Evolutionary conservation across 306 rosid species (phyloP).

Genomic region (Trichosanthes cucumerina): DNA sequence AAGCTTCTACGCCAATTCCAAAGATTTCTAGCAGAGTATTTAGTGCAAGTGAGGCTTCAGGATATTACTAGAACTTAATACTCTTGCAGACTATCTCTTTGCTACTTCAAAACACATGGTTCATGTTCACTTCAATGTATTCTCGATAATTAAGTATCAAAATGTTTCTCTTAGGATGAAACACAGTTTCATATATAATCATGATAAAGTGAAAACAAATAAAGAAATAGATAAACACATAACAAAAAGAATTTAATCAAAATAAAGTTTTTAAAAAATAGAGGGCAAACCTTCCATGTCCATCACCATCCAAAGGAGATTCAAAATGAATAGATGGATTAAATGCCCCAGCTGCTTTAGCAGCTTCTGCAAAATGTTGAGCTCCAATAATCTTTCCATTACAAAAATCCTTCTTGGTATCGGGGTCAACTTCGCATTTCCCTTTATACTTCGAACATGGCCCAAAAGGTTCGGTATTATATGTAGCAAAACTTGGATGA

Average conservation of each 20-base stretch:
- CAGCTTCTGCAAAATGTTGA: constrained; percentile 96
- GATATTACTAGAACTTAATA: neutral
- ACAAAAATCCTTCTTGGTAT: constrained; percentile 73
- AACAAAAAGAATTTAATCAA: neutral
- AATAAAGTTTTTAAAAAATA: constrained; percentile 3
- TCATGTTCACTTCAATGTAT: neutral
- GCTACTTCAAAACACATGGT: neutral
- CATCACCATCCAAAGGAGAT: constrained; percentile 97
- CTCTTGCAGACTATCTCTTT: neutral
- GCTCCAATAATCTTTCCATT: constrained; percentile 99
- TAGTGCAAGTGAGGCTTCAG: neutral
- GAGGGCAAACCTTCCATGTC: constrained; percentile 86
- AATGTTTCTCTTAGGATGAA: neutral
- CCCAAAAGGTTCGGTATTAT: constrained; percentile 60
- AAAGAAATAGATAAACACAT: neutral
- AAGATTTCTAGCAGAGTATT: neutral
- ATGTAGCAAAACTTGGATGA: constrained; percentile 82
- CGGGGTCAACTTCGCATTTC: constrained; percentile 83
- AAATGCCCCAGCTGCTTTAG: constrained; percentile 90
- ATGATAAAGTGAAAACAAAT: neutral
- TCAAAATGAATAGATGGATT: constrained; percentile 86
- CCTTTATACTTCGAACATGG: constrained; percentile 84
- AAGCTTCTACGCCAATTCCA: neutral
- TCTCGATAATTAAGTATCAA: neutral
- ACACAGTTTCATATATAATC: neutral